phyloP scores from a whole-genome alignment of 1,284 basidiomycete genomes.

The Marasmius fiardii region DNA sequence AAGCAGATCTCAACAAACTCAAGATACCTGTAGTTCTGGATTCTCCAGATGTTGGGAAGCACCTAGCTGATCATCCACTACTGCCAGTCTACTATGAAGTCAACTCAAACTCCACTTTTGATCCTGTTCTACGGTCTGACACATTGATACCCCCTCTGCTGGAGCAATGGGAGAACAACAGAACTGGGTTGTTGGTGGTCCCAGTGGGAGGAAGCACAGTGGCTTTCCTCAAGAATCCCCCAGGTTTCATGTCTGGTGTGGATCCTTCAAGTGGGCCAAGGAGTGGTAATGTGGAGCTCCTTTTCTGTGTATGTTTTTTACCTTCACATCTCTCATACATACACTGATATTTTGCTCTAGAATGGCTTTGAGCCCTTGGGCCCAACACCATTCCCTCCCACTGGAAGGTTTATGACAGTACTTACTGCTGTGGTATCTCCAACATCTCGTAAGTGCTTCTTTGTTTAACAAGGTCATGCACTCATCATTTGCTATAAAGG shows the following conservation, averaged over 20 bases:
- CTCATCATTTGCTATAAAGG: conserved; percentile 2
- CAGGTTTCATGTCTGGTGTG: conserved; percentile 2
- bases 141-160: conserved; percentile 16
- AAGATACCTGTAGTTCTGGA: conserved; percentile 24
- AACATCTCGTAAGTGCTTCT: conserved; percentile 13
- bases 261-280: background rate
- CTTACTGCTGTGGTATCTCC: conserved; percentile 14
- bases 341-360: conserved; percentile 1
- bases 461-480: background rate
- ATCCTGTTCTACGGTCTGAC: conserved; percentile 21
- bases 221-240: conserved; percentile 1
- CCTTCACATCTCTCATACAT: background rate
- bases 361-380: background rate
- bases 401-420: conserved; percentile 14
- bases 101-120: conserved; percentile 22
- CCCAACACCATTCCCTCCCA: conserved; percentile 5
- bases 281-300: conserved; percentile 15
- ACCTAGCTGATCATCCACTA: conserved; percentile 30
- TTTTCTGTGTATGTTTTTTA: conserved; percentile 18
- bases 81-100: conserved; percentile 20
- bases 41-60: conserved; percentile 26
- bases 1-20: conserved; percentile 20
- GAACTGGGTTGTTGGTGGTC: conserved; percentile 18
- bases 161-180: conserved; percentile 20
- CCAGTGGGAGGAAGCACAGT: background rate